Evolutionary conservation across 1,284 basidiomycete species (phyloP).

Genomic region (Ceratobasidium theobromae): DNA sequence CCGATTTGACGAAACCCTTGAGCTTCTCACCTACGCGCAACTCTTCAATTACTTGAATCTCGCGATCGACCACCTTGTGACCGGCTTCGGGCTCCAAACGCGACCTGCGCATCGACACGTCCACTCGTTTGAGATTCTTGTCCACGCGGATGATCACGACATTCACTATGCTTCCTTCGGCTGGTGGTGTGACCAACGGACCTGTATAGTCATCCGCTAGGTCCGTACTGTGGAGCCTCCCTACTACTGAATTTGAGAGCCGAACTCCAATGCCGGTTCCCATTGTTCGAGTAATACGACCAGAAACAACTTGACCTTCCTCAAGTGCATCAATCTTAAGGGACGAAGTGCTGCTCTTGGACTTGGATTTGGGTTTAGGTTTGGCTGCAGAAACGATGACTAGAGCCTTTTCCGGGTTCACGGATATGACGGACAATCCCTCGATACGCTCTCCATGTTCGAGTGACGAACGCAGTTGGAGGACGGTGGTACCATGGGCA

Average conservation of each 20-base stretch:
- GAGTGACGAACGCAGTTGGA: conserved; percentile 69
- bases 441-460: conserved; percentile 73
- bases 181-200: conserved; percentile 56
- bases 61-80: conserved; percentile 63
- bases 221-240: conserved; percentile 79
- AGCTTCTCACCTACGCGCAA: conserved; percentile 73
- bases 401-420: conserved; percentile 83
- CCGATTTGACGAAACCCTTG: conserved; percentile 86
- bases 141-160: conserved; percentile 73
- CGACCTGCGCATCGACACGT: conserved; percentile 78
- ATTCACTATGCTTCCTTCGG: conserved; percentile 65
- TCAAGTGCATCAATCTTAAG: conserved; percentile 44
- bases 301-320: conserved; percentile 72
- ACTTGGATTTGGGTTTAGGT: conserved; percentile 38
- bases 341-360: neutral
- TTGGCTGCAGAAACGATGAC: conserved; percentile 75
- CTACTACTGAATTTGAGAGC: conserved; percentile 66
- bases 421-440: conserved; percentile 85
- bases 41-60: conserved; percentile 64
- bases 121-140: conserved; percentile 63
- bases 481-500: conserved; percentile 63
- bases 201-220: conserved; percentile 68
- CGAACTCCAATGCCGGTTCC: conserved; percentile 72
- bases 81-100: conserved; percentile 56
- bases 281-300: conserved; percentile 67